These are phyloP conservation scores for Rugosomyces carneus DNA, from an alignment of 1,284 basidiomycete species.

Conservation along the genomic window DNA sequence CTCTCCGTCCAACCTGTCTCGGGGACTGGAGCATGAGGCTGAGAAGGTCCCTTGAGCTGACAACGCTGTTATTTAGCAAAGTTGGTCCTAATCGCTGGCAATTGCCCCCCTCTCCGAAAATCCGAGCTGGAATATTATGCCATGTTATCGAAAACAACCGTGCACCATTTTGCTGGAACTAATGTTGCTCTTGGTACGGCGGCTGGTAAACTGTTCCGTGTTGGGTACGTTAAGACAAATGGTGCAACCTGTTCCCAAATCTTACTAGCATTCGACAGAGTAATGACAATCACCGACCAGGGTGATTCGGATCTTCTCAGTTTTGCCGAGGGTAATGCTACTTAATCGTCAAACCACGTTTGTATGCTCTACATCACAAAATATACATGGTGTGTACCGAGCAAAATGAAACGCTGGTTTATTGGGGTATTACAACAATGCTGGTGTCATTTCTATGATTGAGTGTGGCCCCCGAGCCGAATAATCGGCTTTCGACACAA, in stretches of 20 bases:
- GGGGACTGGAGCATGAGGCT: constrained; percentile 94
- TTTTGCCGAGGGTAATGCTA: constrained; percentile 61
- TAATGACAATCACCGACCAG: constrained; percentile 95
- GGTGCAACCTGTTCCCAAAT: not conserved
- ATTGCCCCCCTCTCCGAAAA: constrained; percentile 98
- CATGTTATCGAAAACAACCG: constrained; percentile 97
- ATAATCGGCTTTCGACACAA: constrained; percentile 74
- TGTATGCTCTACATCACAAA: too few species aligned
- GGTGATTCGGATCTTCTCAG: constrained; percentile 94
- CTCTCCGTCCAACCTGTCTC: constrained; percentile 38
- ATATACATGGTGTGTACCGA: too few species aligned
- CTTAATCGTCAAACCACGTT: too few species aligned
- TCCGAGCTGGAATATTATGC: constrained; percentile 99
- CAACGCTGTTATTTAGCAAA: constrained; percentile 62
- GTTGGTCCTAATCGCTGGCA: constrained; percentile 97
- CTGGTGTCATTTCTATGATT: constrained; percentile 69
- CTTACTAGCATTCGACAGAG: constrained; percentile 40
- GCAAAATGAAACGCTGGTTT: not conserved
- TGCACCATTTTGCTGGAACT: constrained; percentile 95
- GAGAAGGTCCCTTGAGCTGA: constrained; percentile 92
- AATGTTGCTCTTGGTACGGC: constrained; percentile 98
- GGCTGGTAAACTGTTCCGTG: constrained; percentile 98
- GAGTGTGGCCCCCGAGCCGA: constrained; percentile 62
- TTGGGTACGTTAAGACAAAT: constrained; percentile 61
- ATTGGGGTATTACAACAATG: constrained; percentile 43